phyloP scores from a whole-genome alignment of 176 grass and related monocot genomes.

The Cymbopogon citratus region DNA sequence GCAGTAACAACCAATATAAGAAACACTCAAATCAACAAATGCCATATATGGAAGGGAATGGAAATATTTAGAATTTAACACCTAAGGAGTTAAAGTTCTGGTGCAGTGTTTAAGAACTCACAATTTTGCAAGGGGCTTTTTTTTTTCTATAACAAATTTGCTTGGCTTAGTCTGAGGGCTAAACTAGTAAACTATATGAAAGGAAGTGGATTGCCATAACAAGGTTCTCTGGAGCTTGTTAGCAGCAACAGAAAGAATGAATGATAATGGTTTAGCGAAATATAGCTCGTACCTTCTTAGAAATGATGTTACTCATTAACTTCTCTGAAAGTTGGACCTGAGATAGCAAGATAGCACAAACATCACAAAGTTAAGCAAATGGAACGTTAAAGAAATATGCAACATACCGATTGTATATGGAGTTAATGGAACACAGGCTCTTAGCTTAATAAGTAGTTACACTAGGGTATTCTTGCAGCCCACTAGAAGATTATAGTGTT shows the following conservation, averaged over 20 bases:
- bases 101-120: background rate
- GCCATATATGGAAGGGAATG: background rate
- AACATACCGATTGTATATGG: background rate
- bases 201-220: background rate
- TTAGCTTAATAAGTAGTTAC: background rate
- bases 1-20: background rate
- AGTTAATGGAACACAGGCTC: background rate
- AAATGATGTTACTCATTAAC: slow-evolving; percentile 94
- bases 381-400: background rate
- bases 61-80: background rate
- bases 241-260: background rate
- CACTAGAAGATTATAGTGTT: background rate
- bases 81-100: background rate
- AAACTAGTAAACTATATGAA: background rate
- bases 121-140: background rate
- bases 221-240: background rate
- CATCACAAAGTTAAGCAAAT: background rate
- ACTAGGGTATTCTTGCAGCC: background rate
- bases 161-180: background rate
- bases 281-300: slow-evolving; percentile 63
- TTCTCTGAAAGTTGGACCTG: slow-evolving; percentile 97
- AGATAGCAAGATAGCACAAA: slow-evolving; percentile 24
- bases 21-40: background rate
- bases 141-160: background rate
- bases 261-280: background rate